Base-by-base conservation (phyloP, 352 stramenopile genomes). In the Peronosclerospora sorghi region DNA sequence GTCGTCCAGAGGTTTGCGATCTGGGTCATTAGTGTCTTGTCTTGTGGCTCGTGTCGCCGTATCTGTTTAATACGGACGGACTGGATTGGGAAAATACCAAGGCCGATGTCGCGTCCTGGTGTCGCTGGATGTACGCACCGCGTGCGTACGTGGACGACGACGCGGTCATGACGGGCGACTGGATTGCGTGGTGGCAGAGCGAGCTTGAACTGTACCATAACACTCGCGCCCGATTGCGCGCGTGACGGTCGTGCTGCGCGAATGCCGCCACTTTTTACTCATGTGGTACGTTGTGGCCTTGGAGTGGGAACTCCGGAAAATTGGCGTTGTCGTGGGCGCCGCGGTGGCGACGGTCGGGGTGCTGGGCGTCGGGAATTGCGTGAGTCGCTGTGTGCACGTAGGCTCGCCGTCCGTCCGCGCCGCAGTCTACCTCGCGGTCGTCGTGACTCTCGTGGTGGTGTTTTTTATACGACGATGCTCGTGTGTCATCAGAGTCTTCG, bases 11-110 rank as follows among this genome's bases (percentile, higher is more conserved):
- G 75, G 7, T 90, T 90, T 41, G 67, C 77, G 12, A 81, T 86
- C 43, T 90, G 75, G 74, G 62, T 73, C 10, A 87, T 90, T 39
- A 54, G 73, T n/a, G n/a, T n/a, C n/a, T n/a, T 1, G 54, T 86
- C 12, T 52, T 87, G 20, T 90, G 74, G 74, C 37, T 90, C 7
- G 41, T 86, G 24, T 78, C 74, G 18, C 77, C 77, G 12, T 90
- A 85, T 53, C 68, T 90, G 30, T 90, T 90, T 59, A 90, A 90
- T 57, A 86, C 74, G n/a, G 77, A 90, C 28, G 77, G 77, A 17
- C 54, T 90, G 1, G 77, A 90, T 29, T 90, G 73, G 65, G 73
- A 86, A 38, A 90, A 90, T 54, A 86, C 77, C 0, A 90, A 90
- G 57, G 71, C 68, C 5, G 77, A 90, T 52, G 75, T 86, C 17